phyloP scores from a whole-genome alignment of 345 rosid species.

The Pseudoturritis turrita region DNA sequence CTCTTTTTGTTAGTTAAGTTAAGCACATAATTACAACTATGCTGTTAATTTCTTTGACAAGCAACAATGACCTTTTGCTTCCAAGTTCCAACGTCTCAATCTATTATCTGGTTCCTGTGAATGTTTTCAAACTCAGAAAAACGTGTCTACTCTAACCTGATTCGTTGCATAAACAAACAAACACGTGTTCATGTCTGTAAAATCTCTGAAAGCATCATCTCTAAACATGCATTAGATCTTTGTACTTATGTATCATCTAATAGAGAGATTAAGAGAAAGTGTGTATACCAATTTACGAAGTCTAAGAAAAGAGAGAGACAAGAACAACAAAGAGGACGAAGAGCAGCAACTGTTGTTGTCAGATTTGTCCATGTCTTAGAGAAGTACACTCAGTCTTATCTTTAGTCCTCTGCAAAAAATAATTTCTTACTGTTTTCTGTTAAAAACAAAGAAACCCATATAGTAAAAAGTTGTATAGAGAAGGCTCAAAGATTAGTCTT shows the following conservation, averaged over 20 bases:
- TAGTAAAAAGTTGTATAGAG: constrained; percentile 5
- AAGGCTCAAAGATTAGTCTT: constrained; percentile 9
- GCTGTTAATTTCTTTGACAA: background rate
- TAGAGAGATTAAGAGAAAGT: constrained; percentile 21
- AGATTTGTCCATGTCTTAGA: constrained; percentile 24
- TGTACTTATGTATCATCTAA: constrained; percentile 8
- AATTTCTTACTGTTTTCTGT: constrained; percentile 20
- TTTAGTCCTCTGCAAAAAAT: constrained; percentile 20
- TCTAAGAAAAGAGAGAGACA: constrained; percentile 21
- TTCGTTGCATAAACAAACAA: constrained; percentile 13
- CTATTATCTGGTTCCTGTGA: constrained; percentile 21
- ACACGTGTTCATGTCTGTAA: constrained; percentile 30
- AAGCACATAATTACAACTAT: background rate
- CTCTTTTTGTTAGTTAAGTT: background rate
- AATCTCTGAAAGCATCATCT: constrained; percentile 3
- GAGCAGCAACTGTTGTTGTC: constrained; percentile 26
- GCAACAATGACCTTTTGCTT: constrained; percentile 7
- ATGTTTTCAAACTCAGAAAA: constrained; percentile 6
- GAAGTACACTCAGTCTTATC: constrained; percentile 28
- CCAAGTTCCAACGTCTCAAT: constrained; percentile 19
- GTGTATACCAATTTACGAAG: constrained; percentile 5
- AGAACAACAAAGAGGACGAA: constrained; percentile 31
- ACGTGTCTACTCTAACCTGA: constrained; percentile 27
- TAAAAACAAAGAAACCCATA: constrained; percentile 13
- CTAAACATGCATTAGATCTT: constrained; percentile 21